Base-by-base conservation (phyloP, 768 basidiomycete species). In the Amyloporia xantha region DNA sequence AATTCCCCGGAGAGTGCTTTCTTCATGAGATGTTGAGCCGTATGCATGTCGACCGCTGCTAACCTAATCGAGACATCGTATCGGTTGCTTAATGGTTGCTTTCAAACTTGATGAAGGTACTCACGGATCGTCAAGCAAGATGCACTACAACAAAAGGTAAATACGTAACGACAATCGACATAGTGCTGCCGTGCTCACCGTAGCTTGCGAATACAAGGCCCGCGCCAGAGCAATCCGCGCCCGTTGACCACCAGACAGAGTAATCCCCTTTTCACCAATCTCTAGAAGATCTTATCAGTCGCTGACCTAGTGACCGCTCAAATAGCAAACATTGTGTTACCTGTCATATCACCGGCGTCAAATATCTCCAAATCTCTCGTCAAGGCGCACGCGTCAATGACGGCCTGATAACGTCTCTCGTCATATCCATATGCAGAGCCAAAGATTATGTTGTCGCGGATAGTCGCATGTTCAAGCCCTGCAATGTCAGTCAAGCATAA, bases 251-350 rank as follows among this genome's bases (percentile, higher is more conserved):
- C 86, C 84, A 9, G 80, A 81, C n/a, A 84, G 61, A 0, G 82
- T 83, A 27, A 85, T 81, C 2, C 88, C 90, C 57, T 85, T 86
- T 62, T 92, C 90, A 41, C 87, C 88, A 47, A 90, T 84, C 62
- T 87, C 83, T 76, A 58, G 49, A 20, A 21, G 10, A 27, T 19
- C 25, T 26, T 33, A 48, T 41, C 15, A 59, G 25, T 25, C 19
- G 48, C 26, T n/a, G n/a, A n/a, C n/a, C n/a, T n/a, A n/a, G n/a
- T 6, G 43, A 27, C 42, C 33, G 25, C n/a, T 19, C 28, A 25
- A 4, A 17, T 24, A 9, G 12, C 13, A 15, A 5, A 13, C n/a
- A 4, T 3, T 5, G 5, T 1, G 42, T 11, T 27, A 81, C 86
- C 82, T 25, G 89, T 91, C 64, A 83, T 69, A 58, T 91, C 89